phyloP scores from a whole-genome alignment of 2,329 filamentous ascomycete species.

The Penicillium thymicola region DNA sequence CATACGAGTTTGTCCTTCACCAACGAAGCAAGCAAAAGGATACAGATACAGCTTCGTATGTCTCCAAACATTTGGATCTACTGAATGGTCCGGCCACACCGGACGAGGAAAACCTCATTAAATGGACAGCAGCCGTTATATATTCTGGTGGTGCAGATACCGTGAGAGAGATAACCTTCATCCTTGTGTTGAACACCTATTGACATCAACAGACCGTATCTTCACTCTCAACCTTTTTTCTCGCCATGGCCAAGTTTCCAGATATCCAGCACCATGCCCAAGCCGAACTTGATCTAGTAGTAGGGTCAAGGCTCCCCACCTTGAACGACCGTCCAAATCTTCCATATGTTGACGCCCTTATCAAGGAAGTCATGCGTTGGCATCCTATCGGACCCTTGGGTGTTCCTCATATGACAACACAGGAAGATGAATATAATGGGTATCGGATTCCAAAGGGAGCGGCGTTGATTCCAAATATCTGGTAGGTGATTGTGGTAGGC shows the following conservation, averaged over 20 bases:
- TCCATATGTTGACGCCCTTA: too few species aligned
- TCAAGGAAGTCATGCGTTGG: too few species aligned
- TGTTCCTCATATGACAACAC: background rate
- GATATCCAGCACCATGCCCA: too few species aligned
- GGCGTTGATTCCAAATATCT: background rate
- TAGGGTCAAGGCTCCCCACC: background rate
- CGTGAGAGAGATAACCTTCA: background rate
- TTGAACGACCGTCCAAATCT: too few species aligned
- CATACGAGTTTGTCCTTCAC: background rate
- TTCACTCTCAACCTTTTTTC: too few species aligned
- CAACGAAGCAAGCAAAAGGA: background rate
- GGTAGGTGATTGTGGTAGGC: background rate
- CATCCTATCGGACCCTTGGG: background rate
- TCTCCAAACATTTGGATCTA: background rate
- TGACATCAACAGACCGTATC: too few species aligned
- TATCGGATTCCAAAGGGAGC: background rate
- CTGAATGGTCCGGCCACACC: background rate
- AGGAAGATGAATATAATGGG: background rate
- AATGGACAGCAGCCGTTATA: background rate
- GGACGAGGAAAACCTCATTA: background rate
- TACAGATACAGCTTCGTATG: background rate
- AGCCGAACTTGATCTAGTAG: too few species aligned
- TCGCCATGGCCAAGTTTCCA: too few species aligned
- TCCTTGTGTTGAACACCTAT: too few species aligned
- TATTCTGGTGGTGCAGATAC: background rate